Conservation (phyloP, 1,139 yeast species). For the Nakaseomyces bracarensis region DNA sequence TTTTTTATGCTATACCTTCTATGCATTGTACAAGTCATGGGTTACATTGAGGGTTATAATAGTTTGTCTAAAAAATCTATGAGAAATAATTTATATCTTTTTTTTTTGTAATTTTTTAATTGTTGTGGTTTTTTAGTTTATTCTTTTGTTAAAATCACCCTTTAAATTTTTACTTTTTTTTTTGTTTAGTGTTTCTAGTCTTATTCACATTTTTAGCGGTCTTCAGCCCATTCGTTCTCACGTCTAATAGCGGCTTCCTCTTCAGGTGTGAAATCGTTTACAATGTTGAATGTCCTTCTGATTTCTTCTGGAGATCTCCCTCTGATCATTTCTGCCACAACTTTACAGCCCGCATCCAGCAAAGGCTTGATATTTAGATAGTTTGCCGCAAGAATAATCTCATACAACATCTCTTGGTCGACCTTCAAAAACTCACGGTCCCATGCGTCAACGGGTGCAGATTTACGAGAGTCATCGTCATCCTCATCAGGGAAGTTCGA, state of each 20-base stretch:
- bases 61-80: too few species aligned
- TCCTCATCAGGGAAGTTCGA: conserved; percentile 71
- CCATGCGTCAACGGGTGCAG: conserved; percentile 90
- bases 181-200: background rate
- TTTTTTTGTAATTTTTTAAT: too few species aligned
- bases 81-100: too few species aligned
- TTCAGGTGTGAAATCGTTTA: conserved; percentile 93
- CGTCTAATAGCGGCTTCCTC: conserved; percentile 97
- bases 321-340: conserved; percentile 96
- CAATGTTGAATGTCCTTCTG: conserved; percentile 90
- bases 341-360: conserved; percentile 91
- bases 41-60: too few species aligned
- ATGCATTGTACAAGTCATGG: too few species aligned
- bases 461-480: conserved; percentile 72
- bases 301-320: conserved; percentile 95
- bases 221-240: conserved; percentile 99
- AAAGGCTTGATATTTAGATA: conserved; percentile 89
- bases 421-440: conserved; percentile 92
- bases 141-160: too few species aligned
- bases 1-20: too few species aligned
- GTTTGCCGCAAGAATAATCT: conserved; percentile 91
- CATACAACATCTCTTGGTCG: conserved; percentile 97
- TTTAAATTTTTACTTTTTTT: too few species aligned
- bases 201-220: conserved; percentile 44
- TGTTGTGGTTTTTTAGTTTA: background rate